phyloP scores from a whole-genome alignment of 345 rosid species.

The Carallia brachiata region DNA sequence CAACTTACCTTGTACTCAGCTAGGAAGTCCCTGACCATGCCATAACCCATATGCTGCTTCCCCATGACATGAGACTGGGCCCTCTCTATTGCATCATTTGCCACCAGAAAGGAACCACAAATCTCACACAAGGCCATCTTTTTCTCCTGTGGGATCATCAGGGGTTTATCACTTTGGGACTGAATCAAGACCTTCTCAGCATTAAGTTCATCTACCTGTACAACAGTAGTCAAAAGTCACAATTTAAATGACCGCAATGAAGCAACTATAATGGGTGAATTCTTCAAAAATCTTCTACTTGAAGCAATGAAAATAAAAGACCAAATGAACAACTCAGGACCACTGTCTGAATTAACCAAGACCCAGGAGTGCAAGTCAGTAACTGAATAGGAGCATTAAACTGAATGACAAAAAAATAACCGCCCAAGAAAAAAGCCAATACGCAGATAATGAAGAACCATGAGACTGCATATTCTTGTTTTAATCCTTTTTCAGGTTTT shows the following conservation, averaged over 20 bases:
- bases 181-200: slow-evolving; percentile 73
- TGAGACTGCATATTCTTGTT: too few species aligned
- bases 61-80: slow-evolving; percentile 95
- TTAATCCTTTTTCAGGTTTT: too few species aligned
- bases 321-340: too few species aligned
- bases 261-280: background rate
- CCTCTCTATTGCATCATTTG: slow-evolving; percentile 96
- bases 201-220: slow-evolving; percentile 84
- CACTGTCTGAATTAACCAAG: too few species aligned
- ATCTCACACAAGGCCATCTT: slow-evolving; percentile 96
- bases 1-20: slow-evolving; percentile 63
- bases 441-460: too few species aligned
- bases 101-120: slow-evolving; percentile 96
- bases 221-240: slow-evolving; percentile 10
- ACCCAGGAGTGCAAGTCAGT: too few species aligned
- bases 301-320: too few species aligned
- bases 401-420: too few species aligned
- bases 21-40: slow-evolving; percentile 92
- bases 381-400: too few species aligned
- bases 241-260: background rate
- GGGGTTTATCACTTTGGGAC: slow-evolving; percentile 66
- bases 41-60: slow-evolving; percentile 97
- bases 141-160: slow-evolving; percentile 85
- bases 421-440: too few species aligned
- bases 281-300: too few species aligned